These are phyloP conservation scores for Penicillium cataractarum DNA, from an alignment of 495 filamentous ascomycete species.

Conservation along the genomic window DNA sequence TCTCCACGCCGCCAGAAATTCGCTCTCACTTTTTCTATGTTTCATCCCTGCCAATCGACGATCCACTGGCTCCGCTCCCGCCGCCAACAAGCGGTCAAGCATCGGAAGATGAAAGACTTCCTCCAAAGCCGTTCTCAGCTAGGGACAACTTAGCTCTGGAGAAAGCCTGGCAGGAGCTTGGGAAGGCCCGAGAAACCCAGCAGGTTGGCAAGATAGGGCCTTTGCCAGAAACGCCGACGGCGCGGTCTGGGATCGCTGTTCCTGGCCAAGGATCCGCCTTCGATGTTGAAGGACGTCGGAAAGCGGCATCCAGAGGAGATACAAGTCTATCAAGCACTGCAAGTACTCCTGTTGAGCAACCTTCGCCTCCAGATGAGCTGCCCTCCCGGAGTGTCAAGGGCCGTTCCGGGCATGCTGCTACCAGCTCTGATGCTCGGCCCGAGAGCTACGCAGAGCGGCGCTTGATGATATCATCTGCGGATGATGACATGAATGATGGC, in stretches of 20 bases:
- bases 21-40: constrained; percentile 81
- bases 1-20: constrained; percentile 47
- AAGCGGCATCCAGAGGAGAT: constrained; percentile 21
- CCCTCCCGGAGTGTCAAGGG: constrained; percentile 18
- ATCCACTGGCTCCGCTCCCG: constrained; percentile 73
- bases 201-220: constrained; percentile 30
- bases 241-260: constrained; percentile 50
- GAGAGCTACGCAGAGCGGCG: constrained; percentile 17
- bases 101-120: constrained; percentile 51
- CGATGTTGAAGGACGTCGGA: background rate
- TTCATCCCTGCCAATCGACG: constrained; percentile 77
- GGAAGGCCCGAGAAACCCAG: constrained; percentile 42
- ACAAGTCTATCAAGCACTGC: constrained; percentile 34
- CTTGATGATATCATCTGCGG: constrained; percentile 12
- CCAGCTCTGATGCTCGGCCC: constrained; percentile 15
- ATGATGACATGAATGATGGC: constrained; percentile 17
- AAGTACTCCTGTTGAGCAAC: constrained; percentile 18
- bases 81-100: constrained; percentile 56
- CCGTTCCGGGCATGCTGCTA: constrained; percentile 9
- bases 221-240: constrained; percentile 38
- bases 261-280: constrained; percentile 31
- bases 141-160: constrained; percentile 76
- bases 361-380: constrained; percentile 22
- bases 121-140: constrained; percentile 75
- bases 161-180: constrained; percentile 67